A percentile compares a stretch with the other conserved stretches of the same genome.
Conservation (phyloP, 2,329 filamentous ascomycete species). For the Sporothrix euskadiensis region DNA sequence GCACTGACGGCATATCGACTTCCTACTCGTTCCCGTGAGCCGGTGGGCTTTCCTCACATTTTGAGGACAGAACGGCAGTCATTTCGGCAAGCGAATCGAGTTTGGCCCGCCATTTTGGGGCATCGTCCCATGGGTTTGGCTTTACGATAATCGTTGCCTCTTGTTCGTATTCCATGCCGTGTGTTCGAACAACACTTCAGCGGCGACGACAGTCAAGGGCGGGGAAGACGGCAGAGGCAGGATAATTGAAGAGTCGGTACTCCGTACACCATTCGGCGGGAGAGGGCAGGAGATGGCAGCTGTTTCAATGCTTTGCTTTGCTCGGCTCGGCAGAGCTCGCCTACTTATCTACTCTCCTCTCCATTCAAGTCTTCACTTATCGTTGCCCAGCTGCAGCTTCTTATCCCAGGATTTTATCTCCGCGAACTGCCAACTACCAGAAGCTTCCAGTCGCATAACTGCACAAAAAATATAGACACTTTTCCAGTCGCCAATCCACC, state of each 20-base stretch:
- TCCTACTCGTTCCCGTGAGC: not conserved
- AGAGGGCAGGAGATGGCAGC: not conserved
- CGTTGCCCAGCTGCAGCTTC: not conserved
- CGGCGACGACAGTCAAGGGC: not conserved
- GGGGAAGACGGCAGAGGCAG: not conserved
- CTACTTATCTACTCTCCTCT: not conserved
- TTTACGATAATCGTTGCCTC: not conserved
- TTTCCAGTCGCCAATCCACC: not conserved
- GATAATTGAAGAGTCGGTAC: not conserved
- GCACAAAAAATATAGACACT: not conserved
- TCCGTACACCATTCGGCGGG: not conserved
- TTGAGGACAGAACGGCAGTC: not conserved
- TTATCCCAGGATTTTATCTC: not conserved
- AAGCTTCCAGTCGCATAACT: not conserved
- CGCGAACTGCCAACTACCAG: not conserved
- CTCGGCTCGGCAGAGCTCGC: not conserved
- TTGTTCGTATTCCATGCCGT: no score
- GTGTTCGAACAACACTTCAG: not conserved
- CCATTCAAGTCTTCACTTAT: not conserved
- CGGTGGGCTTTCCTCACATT: not conserved
- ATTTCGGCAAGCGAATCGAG: not conserved
- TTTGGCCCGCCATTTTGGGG: not conserved
- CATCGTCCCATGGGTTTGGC: not conserved
- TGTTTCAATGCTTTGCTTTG: not conserved
- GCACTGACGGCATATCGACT: not conserved